Evolutionary conservation across 371 early-diverging fungal genomes (phyloP).

Genomic region (Fennellomyces sp.): DNA sequence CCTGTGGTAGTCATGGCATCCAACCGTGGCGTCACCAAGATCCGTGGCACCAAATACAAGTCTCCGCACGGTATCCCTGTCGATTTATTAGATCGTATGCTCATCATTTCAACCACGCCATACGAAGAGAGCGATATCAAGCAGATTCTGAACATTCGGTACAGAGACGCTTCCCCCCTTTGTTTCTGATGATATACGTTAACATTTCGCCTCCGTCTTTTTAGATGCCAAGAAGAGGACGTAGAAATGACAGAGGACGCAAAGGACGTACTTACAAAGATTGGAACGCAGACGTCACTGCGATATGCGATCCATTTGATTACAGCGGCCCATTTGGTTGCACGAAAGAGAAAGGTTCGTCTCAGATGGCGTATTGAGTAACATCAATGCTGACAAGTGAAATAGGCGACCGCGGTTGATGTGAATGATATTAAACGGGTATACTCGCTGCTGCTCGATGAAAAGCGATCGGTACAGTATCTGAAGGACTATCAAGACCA

Average conservation of each 20-base stretch:
- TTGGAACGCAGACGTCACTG: constrained; percentile 92
- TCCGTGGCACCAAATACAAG: constrained; percentile 93
- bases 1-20: constrained; percentile 99
- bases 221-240: constrained; percentile 93
- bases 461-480: constrained; percentile 94
- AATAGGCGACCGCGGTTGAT: constrained; percentile 80
- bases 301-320: constrained; percentile 98
- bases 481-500: constrained; percentile 90
- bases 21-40: constrained; percentile 92
- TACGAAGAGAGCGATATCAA: constrained; percentile 88
- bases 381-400: background rate
- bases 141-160: constrained; percentile 89
- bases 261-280: constrained; percentile 84
- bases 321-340: constrained; percentile 88
- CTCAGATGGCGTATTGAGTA: background rate
- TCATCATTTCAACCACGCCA: constrained; percentile 90
- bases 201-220: background rate
- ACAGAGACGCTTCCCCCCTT: background rate
- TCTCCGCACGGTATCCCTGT: constrained; percentile 97
- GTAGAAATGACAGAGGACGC: constrained; percentile 96
- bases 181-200: background rate
- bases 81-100: constrained; percentile 94
- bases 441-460: constrained; percentile 94
- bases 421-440: constrained; percentile 91
- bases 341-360: constrained; percentile 84